Percentiles rank a stretch among this genome's conserved stretches.
These are phyloP conservation scores for Fistulinella prunicolor DNA, from an alignment of 768 basidiomycete species.

Conservation along the genomic window DNA sequence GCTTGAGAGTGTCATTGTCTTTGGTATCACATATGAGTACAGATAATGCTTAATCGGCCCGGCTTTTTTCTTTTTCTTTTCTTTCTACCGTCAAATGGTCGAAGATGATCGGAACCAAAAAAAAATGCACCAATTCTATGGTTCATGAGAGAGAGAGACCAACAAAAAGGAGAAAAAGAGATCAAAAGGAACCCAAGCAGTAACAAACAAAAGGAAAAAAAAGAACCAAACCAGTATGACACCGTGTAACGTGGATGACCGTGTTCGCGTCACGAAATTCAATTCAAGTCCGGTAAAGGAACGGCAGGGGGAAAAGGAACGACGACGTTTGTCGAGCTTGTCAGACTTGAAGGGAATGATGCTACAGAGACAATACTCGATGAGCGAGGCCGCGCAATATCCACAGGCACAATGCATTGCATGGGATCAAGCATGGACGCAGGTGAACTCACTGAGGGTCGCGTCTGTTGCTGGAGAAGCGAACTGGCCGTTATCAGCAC, in stretches of 20 bases:
- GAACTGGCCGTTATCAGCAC: slow-evolving; percentile 70
- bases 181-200: slow-evolving; percentile 20
- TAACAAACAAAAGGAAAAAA: slow-evolving; percentile 9
- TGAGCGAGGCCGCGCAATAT: slow-evolving; percentile 36
- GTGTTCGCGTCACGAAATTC: slow-evolving; percentile 17
- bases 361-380: slow-evolving; percentile 28
- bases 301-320: slow-evolving; percentile 24
- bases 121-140: slow-evolving; percentile 28
- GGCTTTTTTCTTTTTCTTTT: slow-evolving; percentile 17
- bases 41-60: slow-evolving; percentile 34
- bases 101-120: slow-evolving; percentile 14
- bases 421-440: slow-evolving; percentile 24
- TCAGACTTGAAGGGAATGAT: slow-evolving; percentile 25
- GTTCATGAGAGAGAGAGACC: slow-evolving; percentile 25
- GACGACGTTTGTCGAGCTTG: slow-evolving; percentile 16
- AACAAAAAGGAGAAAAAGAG: slow-evolving; percentile 17
- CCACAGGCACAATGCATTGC: slow-evolving; percentile 25
- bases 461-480: slow-evolving; percentile 46
- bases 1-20: slow-evolving; percentile 19
- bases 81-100: slow-evolving; percentile 18
- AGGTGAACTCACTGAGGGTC: slow-evolving; percentile 26
- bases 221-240: slow-evolving; percentile 26
- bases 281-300: slow-evolving; percentile 27
- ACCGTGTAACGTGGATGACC: slow-evolving; percentile 15
- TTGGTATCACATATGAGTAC: slow-evolving; percentile 33